These are phyloP conservation scores for Didymella keratinophila DNA, from an alignment of 2,329 filamentous ascomycete genomes.

Conservation along the genomic window DNA sequence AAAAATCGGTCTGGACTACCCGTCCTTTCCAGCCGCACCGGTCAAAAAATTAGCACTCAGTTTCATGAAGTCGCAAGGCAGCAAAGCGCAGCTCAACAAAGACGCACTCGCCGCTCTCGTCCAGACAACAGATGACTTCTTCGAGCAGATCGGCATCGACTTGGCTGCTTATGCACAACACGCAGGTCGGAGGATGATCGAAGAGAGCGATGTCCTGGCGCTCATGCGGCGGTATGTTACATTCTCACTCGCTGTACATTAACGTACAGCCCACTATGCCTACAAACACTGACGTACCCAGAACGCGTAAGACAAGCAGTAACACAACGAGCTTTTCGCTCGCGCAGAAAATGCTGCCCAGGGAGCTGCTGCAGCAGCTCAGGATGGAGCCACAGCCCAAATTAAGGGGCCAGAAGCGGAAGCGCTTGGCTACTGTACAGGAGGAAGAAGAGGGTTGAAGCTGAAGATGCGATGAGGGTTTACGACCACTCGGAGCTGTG, in stretches of 20 bases:
- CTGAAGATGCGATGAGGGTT: conserved; percentile 33
- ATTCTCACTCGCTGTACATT: conserved; percentile 29
- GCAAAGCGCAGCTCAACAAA: conserved; percentile 73
- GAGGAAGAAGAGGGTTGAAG: conserved; percentile 57
- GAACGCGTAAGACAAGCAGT: conserved; percentile 70
- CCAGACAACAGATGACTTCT: conserved; percentile 89
- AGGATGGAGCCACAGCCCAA: conserved; percentile 66
- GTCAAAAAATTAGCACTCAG: conserved; percentile 76
- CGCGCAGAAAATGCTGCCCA: conserved; percentile 81
- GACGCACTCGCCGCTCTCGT: conserved; percentile 78
- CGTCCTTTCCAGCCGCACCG: conserved; percentile 74
- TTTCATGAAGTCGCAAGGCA: conserved; percentile 72
- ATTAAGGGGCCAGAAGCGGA: conserved; percentile 55
- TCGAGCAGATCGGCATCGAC: conserved; percentile 85
- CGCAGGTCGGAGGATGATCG: conserved; percentile 82
- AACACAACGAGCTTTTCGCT: conserved; percentile 81
- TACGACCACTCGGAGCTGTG: conserved; percentile 77
- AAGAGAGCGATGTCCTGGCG: conserved; percentile 82
- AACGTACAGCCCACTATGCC: conserved; percentile 20
- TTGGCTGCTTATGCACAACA: conserved; percentile 81
- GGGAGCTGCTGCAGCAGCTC: conserved; percentile 83
- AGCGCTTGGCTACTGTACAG: conserved; percentile 52
- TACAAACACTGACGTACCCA: conserved; percentile 23
- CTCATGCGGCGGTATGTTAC: conserved; percentile 79
- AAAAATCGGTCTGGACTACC: conserved; percentile 76